Base-by-base conservation (phyloP, 257 asterid genomes). In the Capsicum chinense region DNA sequence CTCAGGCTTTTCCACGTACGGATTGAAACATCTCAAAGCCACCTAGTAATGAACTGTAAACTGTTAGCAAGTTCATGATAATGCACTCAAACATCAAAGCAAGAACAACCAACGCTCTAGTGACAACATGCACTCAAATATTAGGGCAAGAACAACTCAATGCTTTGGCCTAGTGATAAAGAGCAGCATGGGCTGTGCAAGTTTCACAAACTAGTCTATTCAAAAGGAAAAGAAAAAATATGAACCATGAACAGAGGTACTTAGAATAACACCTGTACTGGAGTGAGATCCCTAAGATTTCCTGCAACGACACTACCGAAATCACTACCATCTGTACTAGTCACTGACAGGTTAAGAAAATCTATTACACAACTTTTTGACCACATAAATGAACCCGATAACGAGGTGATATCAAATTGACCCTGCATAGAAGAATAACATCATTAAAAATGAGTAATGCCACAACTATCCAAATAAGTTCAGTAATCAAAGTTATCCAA, bases 251-350 rank as follows among this genome's bases (percentile, higher is more conserved):
- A 44, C 7, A 5, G 8, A 44, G 48, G 48, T 44, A 52, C 9
- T 15, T 56, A 63, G 56, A 63, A 60, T 4, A 12, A 13, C 84
- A 94, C 99, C 96, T 95, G 98, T 70, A 93, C 93, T 0, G 91
- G 87, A 15, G 99, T 82, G 54, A 95, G 97, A 64, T 97, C 99
- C 88, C 84, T 85, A 13, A 95, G 97, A 79, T 83, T 54, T 79
- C 97, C 99, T 15, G 92, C 93, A 78, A 95, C 97, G 60, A 93
- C 93, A 16, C 98, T 98, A 11, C 98, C 98, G 88, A 94, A 80
- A 54, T 94, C 97, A 71, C 88, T 87, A 39, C 94, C 96, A 73
- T 93, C 98, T 21, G 93, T 26, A 48, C 98, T 93, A 76, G 98
- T 92, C 88, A 95, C 62, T 0, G 94, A 92, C 85, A 95, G 92